Evolutionary conservation across 225 moss, liverwort and hornwort genomes (phyloP), one percentile per base, ranked within the genome.

Genomic region (Antitrichia curtipendula): DNA sequence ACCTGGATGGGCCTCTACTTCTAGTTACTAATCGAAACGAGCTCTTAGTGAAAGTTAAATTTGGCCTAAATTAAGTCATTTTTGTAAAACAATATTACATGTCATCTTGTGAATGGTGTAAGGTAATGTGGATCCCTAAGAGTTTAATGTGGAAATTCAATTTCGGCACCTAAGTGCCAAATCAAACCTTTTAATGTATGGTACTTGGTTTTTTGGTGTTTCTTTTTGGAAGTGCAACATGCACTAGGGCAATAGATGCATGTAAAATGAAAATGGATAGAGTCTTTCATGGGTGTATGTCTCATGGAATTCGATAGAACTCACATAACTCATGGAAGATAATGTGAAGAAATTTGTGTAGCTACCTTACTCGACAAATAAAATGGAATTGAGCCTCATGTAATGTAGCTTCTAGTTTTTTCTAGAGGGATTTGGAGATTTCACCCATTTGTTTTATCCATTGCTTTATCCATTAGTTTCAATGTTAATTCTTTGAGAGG

Each of bases 311-410:
- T 29, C 1, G 0, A 47, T 0, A 1, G 6, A 72, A 72, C 2
- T 29, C 8, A 29, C 7, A 31, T 47, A 10, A 32, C 2, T 32
- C 13, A 13, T 0, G 0, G 0, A 75, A 74, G 21, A 74, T 13
- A 12, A 29, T 49, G 12, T 20, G 49, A 49, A 2, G 12, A 13
- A 50, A 21, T 75, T 34, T 75, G 32, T 12, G 0, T 22, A 20
- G 50, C 50, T 29, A 18, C 18, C 2, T 29, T 21, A 8, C 2
- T 50, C 1, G 1, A 50, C 3, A 31, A 74, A 49, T 32, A 49
- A 74, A 70, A 73, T 0, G 0, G 0, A 45, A 47, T 1, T 19
- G 2, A 49, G 4, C 2, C 10, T 49, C 7, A 31, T 1, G 0
- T 17, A 28, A 2, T 45, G 0, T 29, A 29, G 18, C 0, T 47